phyloP scores from a whole-genome alignment of 2,329 filamentous ascomycete genomes.

The Albifimbria verrucaria region DNA sequence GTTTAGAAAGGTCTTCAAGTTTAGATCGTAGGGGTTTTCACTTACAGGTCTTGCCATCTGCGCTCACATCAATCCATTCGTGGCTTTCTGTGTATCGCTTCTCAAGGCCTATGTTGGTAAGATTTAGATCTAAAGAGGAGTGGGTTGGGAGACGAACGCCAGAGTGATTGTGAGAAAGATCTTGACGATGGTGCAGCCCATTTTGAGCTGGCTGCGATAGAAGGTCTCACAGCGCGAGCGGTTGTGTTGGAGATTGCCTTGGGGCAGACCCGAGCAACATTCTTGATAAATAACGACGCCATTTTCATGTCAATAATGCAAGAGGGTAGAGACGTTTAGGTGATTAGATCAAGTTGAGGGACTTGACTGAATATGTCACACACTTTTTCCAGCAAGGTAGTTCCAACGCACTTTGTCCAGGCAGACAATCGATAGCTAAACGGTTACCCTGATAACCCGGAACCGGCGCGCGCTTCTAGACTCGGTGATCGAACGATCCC shows the following conservation, averaged over 20 bases:
- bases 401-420: too few relatives aligned
- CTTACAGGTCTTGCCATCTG: slow-evolving; percentile 58
- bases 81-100: slow-evolving; percentile 77
- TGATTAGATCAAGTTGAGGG: too few relatives aligned
- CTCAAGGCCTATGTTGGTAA: slow-evolving; percentile 11
- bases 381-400: too few relatives aligned
- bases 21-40: neutral
- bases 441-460: neutral
- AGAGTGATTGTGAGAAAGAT: slow-evolving; percentile 20
- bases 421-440: too few relatives aligned
- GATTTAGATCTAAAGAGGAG: neutral
- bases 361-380: too few relatives aligned
- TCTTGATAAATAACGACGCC: slow-evolving; percentile 20
- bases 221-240: too few relatives aligned
- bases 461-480: neutral
- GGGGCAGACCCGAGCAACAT: slow-evolving; percentile 15
- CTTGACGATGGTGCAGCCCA: slow-evolving; percentile 11
- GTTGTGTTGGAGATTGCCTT: slow-evolving; percentile 10
- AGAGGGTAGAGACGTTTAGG: too few relatives aligned
- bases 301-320: slow-evolving; percentile 10
- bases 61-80: slow-evolving; percentile 80
- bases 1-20: neutral
- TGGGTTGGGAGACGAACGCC: slow-evolving; percentile 10
- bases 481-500: slow-evolving; percentile 1
- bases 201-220: slow-evolving; percentile 9